A percentile compares a stretch with the other conserved stretches of the same genome.
These are phyloP conservation scores for Boletus vinaceobasis DNA, from an alignment of 768 basidiomycete genomes.

Conservation along the genomic window DNA sequence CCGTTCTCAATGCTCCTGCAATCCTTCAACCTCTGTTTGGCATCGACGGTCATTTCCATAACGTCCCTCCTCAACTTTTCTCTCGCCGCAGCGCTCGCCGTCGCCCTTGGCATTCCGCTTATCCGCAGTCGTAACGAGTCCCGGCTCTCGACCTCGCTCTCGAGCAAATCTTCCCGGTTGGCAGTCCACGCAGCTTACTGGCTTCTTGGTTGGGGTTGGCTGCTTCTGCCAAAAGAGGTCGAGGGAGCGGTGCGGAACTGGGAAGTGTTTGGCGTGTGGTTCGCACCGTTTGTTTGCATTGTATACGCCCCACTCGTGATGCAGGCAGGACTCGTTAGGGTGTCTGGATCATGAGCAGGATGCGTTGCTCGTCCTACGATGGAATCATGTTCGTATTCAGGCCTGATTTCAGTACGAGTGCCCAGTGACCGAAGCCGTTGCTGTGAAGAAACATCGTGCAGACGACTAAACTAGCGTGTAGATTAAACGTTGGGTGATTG, in stretches of 20 bases:
- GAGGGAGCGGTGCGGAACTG: conserved; percentile 65
- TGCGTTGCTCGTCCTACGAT: neutral
- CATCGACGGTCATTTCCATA: conserved; percentile 83
- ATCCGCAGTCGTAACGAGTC: conserved; percentile 40
- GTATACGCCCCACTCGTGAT: conserved; percentile 72
- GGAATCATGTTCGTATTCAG: neutral
- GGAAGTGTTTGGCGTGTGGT: conserved; percentile 79
- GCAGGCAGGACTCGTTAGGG: conserved; percentile 62
- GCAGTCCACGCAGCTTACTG: conserved; percentile 37
- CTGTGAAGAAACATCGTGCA: neutral
- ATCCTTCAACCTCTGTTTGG: conserved; percentile 73
- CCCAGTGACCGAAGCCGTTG: neutral
- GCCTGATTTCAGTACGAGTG: neutral
- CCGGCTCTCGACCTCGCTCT: conserved; percentile 14
- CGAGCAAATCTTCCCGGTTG: conserved; percentile 19
- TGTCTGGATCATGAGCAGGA: conserved; percentile 19
- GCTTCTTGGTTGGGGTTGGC: conserved; percentile 55
- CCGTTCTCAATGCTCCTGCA: conserved; percentile 55
- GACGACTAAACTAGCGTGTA: neutral
- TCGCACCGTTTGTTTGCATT: conserved; percentile 77
- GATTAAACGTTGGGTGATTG: neutral
- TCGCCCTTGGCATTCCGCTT: conserved; percentile 66
- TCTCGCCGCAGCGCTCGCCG: conserved; percentile 69
- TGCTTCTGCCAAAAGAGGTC: conserved; percentile 46
- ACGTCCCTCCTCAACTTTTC: conserved; percentile 91